Evolutionary conservation across 169 alveolate species (phyloP).

Genomic region (Plasmodium gaboni): DNA sequence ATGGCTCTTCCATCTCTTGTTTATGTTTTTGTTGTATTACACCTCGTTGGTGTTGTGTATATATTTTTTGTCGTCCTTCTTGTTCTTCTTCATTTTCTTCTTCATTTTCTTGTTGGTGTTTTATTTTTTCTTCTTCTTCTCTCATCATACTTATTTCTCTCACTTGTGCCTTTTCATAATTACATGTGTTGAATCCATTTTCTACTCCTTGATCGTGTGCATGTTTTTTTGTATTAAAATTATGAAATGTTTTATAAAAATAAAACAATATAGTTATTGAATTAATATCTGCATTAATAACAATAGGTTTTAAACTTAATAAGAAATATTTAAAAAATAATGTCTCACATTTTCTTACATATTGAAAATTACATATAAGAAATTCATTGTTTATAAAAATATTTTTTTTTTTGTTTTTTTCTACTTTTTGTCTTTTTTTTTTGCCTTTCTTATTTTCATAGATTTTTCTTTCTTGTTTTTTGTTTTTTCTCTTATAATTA

Average conservation of each 20-base stretch:
- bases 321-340: constrained; percentile 45
- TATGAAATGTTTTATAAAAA: constrained; percentile 52
- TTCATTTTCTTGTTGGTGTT: not conserved
- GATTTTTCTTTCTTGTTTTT: not conserved
- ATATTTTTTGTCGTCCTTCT: not conserved
- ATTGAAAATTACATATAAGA: constrained; percentile 50
- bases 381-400: not conserved
- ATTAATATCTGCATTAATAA: constrained; percentile 57
- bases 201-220: constrained; percentile 14
- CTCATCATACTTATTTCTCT: not conserved
- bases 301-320: constrained; percentile 52
- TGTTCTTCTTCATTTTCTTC: not conserved
- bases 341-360: constrained; percentile 49
- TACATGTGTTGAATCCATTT: not conserved
- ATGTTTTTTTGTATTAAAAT: constrained; percentile 1
- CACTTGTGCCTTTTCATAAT: not conserved
- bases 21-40: not conserved
- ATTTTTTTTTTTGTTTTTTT: not conserved
- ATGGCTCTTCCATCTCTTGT: no score
- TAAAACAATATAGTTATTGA: constrained; percentile 48
- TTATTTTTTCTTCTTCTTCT: not conserved
- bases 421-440: constrained; percentile 29
- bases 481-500: not conserved
- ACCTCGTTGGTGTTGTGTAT: not conserved
- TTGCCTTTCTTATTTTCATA: not conserved